Percentiles rank a stretch among this genome's conserved stretches.
Evolutionary conservation across 1,139 yeast genomes (phyloP).

Genomic region (Protomyces macrosporus): DNA sequence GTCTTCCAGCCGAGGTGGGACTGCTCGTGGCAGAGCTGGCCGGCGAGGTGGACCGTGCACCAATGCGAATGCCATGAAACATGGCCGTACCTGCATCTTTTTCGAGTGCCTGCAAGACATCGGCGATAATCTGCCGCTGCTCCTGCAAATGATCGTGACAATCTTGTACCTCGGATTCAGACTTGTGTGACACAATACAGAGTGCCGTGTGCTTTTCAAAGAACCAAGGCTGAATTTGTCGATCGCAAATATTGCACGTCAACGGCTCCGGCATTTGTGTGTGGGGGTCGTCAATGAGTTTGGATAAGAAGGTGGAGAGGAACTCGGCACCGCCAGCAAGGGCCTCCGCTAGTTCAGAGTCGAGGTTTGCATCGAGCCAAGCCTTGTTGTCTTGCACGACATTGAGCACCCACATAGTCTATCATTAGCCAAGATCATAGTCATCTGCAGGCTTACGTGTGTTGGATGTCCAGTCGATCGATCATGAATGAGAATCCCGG

Average conservation of each 20-base stretch:
- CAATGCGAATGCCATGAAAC: background rate
- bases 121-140: constrained; percentile 54
- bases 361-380: constrained; percentile 43
- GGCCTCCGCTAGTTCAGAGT: constrained; percentile 59
- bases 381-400: constrained; percentile 2
- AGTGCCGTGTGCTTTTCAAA: constrained; percentile 84
- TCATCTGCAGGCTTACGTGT: constrained; percentile 41
- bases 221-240: constrained; percentile 93
- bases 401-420: constrained; percentile 23
- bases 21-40: background rate
- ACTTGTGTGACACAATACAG: constrained; percentile 78
- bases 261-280: constrained; percentile 66
- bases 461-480: constrained; percentile 55
- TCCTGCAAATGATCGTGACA: constrained; percentile 75
- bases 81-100: constrained; percentile 5
- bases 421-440: background rate
- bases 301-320: constrained; percentile 65
- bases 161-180: constrained; percentile 70
- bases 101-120: constrained; percentile 43
- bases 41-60: background rate
- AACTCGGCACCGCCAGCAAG: constrained; percentile 88
- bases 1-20: background rate
- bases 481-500: constrained; percentile 85
- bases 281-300: constrained; percentile 52
- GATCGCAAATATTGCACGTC: constrained; percentile 87